These are phyloP conservation scores for Trichoderma koningiopsis DNA, from an alignment of 2,329 filamentous ascomycete species.

Conservation along the genomic window DNA sequence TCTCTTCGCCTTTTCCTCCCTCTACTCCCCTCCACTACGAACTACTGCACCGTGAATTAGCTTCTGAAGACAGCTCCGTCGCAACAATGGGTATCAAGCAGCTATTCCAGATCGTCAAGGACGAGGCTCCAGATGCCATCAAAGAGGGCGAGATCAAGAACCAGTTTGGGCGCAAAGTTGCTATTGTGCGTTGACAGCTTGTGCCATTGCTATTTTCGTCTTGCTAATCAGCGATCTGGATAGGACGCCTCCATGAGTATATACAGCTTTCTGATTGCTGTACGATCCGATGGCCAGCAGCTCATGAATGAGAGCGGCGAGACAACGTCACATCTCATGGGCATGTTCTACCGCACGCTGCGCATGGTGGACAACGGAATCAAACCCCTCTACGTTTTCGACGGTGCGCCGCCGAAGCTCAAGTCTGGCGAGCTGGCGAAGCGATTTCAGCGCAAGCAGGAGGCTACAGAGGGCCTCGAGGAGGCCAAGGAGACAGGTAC, in stretches of 20 bases:
- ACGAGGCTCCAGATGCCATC: constrained; percentile 92
- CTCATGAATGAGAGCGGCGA: constrained; percentile 93
- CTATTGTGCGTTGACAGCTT: constrained; percentile 69
- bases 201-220: neutral
- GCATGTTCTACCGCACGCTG: constrained; percentile 98
- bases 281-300: constrained; percentile 94
- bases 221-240: neutral
- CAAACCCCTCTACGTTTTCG: constrained; percentile 97
- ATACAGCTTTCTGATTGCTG: constrained; percentile 97
- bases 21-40: neutral
- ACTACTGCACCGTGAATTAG: neutral
- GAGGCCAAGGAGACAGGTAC: constrained; percentile 98
- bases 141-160: constrained; percentile 99
- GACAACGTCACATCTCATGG: constrained; percentile 98
- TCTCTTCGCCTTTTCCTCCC: neutral
- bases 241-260: constrained; percentile 83
- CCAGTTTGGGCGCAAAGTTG: constrained; percentile 97
- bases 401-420: constrained; percentile 93
- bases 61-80: neutral
- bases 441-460: constrained; percentile 91
- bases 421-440: constrained; percentile 97
- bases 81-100: constrained; percentile 67
- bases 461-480: constrained; percentile 85
- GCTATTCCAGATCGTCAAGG: constrained; percentile 79
- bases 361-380: constrained; percentile 99